These are phyloP conservation scores for Drechslerella coelobrocha DNA, from an alignment of 2,329 filamentous ascomycete species.

Conservation along the genomic window DNA sequence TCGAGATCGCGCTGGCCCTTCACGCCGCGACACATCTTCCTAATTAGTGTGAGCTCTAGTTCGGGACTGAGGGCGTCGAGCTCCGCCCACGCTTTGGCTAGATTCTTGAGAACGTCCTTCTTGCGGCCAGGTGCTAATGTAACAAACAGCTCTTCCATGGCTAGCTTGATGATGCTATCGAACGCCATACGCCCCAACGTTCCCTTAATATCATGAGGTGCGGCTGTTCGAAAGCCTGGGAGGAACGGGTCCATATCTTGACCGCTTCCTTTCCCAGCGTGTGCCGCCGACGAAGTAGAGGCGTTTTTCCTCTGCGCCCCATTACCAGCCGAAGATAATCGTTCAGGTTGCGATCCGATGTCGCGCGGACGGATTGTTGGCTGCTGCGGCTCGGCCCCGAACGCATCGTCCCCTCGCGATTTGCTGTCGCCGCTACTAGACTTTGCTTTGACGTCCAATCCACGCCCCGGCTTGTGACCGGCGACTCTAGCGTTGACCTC, in stretches of 20 bases:
- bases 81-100: conserved; percentile 28
- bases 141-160: conserved; percentile 24
- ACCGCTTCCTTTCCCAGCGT: background rate
- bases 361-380: background rate
- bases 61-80: conserved; percentile 33
- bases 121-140: conserved; percentile 21
- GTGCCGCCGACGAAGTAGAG: conserved; percentile 1
- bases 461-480: conserved; percentile 20
- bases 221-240: conserved; percentile 28
- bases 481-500: conserved; percentile 46
- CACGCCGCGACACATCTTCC: conserved; percentile 19
- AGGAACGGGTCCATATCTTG: conserved; percentile 28
- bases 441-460: conserved; percentile 4
- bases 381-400: background rate
- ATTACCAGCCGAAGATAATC: conserved; percentile 9
- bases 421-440: background rate
- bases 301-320: conserved; percentile 12
- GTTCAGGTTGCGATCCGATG: background rate
- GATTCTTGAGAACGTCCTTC: conserved; percentile 17
- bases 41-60: conserved; percentile 27
- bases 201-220: conserved; percentile 31
- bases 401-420: background rate
- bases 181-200: conserved; percentile 27
- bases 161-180: conserved; percentile 20
- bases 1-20: conserved; percentile 9